Evolutionary conservation across 768 basidiomycete genomes (phyloP), one percentile per base, ranked within the genome.

Genomic region (Hortiboletus campestris): DNA sequence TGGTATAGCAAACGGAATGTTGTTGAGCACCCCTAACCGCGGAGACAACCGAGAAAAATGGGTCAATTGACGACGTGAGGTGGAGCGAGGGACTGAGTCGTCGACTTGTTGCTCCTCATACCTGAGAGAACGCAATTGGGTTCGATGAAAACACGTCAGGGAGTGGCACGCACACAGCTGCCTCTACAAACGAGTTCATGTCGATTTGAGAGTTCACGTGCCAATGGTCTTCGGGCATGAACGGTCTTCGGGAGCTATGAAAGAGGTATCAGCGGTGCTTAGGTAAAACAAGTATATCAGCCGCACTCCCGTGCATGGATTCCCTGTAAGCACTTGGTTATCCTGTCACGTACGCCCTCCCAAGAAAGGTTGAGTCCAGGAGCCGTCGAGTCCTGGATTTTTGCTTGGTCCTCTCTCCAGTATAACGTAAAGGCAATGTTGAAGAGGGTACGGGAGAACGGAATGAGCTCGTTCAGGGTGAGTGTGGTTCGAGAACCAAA

Each of bases 1-100:
- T 0, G 96, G 95, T 53, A 98, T 89, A 6, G 93, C 85, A 73
- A 97, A 97, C 0, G 95, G 96, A 53, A 98, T 90, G 72, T 98
- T 95, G 75, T 98, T 91, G 50, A 98, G 82, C 28, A 98, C 80
- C 3, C 91, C 92, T 3, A 98, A 79, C 8, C 94, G 84, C 0
- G 95, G 96, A 31, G 71, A 70, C 13, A 69, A 34, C 6, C 61
- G 94, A 35, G 71, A 43, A 49, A 98, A 75, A 54, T 83, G 78
- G 0, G 88, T 83, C 41, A 89, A 72, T 60, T 90, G 86, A 6
- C 91, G 86, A 62, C 87, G 88, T 14, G 83, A 79, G 46, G 82
- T 73, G 35, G 63, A 56, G 42, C 73, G 74, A 28, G 57, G 62
- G 13, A 49, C 53, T 5, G 35, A 57, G 25, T 61, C 60, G 12